phyloP scores from a whole-genome alignment of 768 basidiomycete species.

The Sporobolomyces roseus region DNA sequence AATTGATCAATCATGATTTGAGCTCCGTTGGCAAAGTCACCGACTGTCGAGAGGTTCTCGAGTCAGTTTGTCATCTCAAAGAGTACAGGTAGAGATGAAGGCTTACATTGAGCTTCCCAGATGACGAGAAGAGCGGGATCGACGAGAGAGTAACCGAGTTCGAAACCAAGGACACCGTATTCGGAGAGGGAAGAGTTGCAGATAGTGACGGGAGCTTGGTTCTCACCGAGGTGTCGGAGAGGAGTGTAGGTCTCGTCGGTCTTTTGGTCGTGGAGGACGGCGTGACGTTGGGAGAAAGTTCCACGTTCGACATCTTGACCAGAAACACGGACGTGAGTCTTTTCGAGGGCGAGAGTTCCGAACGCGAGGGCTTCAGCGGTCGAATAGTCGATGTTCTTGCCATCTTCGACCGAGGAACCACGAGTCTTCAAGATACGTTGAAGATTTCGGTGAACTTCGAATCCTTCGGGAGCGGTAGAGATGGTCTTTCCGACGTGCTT shows the following conservation, averaged over 20 bases:
- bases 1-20: conserved; percentile 99
- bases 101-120: conserved; percentile 86
- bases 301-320: conserved; percentile 99
- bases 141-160: conserved; percentile 96
- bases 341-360: conserved; percentile 86
- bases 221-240: conserved; percentile 77
- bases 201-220: conserved; percentile 87
- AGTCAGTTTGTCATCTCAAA: too few relatives aligned
- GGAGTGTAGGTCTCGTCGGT: conserved; percentile 87
- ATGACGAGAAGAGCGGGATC: conserved; percentile 87
- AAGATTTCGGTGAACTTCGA: conserved; percentile 85
- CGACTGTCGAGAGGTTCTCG: conserved; percentile 52
- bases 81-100: not conserved
- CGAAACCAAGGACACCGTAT: conserved; percentile 90
- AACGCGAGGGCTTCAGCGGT: conserved; percentile 97
- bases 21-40: conserved; percentile 96
- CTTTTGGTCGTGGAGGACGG: conserved; percentile 90
- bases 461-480: conserved; percentile 76
- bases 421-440: conserved; percentile 82
- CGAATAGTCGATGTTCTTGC: conserved; percentile 90
- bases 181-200: conserved; percentile 98
- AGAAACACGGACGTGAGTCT: conserved; percentile 87
- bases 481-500: conserved; percentile 81
- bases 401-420: conserved; percentile 87
- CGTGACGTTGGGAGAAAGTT: conserved; percentile 97